Conservation (phyloP, 2,329 filamentous ascomycete genomes). For the Monosporascus ibericus region DNA sequence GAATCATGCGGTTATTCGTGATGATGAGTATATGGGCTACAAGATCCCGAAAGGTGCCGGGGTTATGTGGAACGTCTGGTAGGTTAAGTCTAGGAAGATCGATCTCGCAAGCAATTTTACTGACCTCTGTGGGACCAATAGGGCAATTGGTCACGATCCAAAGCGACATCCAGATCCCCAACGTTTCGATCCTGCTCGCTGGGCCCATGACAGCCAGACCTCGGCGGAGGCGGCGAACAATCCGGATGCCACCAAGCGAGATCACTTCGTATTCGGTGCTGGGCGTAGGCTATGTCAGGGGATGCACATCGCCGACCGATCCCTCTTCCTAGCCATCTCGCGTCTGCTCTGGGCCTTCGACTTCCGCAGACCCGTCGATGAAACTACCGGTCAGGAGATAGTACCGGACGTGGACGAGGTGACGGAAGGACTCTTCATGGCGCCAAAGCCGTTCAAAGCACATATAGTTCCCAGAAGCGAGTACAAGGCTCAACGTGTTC, state of each 20-base stretch:
- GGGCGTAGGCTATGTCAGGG: conserved; percentile 45
- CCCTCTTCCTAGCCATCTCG: conserved; percentile 31
- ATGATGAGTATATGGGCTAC: conserved; percentile 32
- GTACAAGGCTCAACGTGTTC: conserved; percentile 9
- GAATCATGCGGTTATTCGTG: conserved; percentile 30
- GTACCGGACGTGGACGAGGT: conserved; percentile 12
- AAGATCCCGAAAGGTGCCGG: conserved; percentile 36
- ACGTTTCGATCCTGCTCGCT: conserved; percentile 34
- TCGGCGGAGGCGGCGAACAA: conserved; percentile 27
- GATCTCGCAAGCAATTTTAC: neutral
- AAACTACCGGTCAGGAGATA: conserved; percentile 12
- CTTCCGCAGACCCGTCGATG: conserved; percentile 21
- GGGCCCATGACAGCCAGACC: conserved; percentile 18
- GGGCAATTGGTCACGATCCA: conserved; percentile 42
- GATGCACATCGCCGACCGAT: conserved; percentile 25
- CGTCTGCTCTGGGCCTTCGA: conserved; percentile 44
- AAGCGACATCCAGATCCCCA: conserved; percentile 33
- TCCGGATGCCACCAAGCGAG: conserved; percentile 22
- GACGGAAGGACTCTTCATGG: conserved; percentile 12
- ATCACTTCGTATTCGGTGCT: conserved; percentile 25
- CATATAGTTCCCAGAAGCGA: conserved; percentile 14
- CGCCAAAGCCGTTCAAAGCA: conserved; percentile 12
- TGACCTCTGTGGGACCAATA: conserved; percentile 5
- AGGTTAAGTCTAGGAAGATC: conserved; percentile 4
- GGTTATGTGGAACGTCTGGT: conserved; percentile 37